phyloP scores from a whole-genome alignment of 2,329 filamentous ascomycete genomes.

The Lachnum nothofagi region DNA sequence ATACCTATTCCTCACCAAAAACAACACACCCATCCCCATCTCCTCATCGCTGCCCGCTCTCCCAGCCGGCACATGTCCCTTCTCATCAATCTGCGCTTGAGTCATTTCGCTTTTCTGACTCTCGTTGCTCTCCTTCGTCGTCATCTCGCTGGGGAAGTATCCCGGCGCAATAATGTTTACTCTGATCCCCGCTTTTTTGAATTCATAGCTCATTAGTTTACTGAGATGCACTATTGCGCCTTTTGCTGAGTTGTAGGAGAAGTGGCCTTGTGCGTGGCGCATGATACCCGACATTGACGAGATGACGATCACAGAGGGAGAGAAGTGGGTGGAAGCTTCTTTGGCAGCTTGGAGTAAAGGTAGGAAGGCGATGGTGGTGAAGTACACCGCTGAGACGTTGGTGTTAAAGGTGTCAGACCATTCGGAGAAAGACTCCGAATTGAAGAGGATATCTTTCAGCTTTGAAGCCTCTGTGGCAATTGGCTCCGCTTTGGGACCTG shows the following conservation, averaged over 20 bases:
- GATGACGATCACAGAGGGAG: conserved; percentile 28
- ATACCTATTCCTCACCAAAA: conserved; percentile 40
- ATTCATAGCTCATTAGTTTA: conserved; percentile 49
- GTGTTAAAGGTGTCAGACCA: conserved; percentile 68
- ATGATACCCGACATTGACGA: conserved; percentile 28
- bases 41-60: conserved; percentile 45
- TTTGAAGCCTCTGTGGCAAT: conserved; percentile 43
- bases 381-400: conserved; percentile 64
- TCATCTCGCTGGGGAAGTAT: conserved; percentile 54
- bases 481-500: conserved; percentile 34
- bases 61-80: conserved; percentile 45
- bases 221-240: conserved; percentile 49
- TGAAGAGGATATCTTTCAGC: conserved; percentile 56
- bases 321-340: conserved; percentile 35
- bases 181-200: conserved; percentile 48
- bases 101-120: conserved; percentile 49
- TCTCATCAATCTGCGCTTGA: conserved; percentile 46
- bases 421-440: conserved; percentile 51
- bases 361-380: conserved; percentile 58
- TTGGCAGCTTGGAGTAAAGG: conserved; percentile 55
- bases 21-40: conserved; percentile 53
- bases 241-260: conserved; percentile 40
- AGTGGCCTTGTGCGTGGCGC: conserved; percentile 27
- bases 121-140: conserved; percentile 41
- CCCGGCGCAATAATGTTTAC: conserved; percentile 54